Evolutionary conservation across 1,284 basidiomycete species (phyloP).

Genomic region (Naganishia cerealis): DNA sequence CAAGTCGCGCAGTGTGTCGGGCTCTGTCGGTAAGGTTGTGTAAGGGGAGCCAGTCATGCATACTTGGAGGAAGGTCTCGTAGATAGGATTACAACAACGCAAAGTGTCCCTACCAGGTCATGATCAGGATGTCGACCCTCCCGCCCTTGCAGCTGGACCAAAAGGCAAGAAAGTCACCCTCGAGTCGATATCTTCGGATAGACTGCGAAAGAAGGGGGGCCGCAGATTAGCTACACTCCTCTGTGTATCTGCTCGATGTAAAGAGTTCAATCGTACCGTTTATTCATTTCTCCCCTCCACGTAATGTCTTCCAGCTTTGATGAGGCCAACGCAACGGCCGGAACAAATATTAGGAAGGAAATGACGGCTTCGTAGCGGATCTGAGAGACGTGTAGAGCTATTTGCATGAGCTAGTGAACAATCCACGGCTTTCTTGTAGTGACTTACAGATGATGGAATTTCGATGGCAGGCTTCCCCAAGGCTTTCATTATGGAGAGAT

Average conservation of each 20-base stretch:
- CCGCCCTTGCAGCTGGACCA: conserved; percentile 26
- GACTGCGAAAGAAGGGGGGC: conserved; percentile 6
- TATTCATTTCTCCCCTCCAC: conserved; percentile 50
- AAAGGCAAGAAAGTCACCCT: conserved; percentile 35
- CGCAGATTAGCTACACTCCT: not conserved
- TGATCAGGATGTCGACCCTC: not conserved
- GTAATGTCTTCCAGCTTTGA: conserved; percentile 49
- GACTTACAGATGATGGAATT: conserved; percentile 48
- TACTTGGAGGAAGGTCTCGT: too few species aligned
- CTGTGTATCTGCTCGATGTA: not conserved
- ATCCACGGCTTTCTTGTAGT: not conserved
- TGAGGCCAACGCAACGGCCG: conserved; percentile 44
- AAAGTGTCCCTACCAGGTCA: not conserved
- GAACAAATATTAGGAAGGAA: conserved; percentile 48
- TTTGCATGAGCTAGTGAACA: not conserved
- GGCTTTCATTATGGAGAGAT: conserved; percentile 52
- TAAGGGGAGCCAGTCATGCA: too few species aligned
- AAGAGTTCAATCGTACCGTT: conserved; percentile 41
- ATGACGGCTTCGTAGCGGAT: conserved; percentile 50
- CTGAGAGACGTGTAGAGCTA: conserved; percentile 35
- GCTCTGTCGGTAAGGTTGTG: too few species aligned
- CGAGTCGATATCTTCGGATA: conserved; percentile 32
- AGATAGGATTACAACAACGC: not conserved
- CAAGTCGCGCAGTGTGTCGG: too few species aligned
- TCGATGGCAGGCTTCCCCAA: conserved; percentile 40